These are phyloP conservation scores for Escovopsis sp. DNA, from an alignment of 2,329 filamentous ascomycete species.

Conservation along the genomic window DNA sequence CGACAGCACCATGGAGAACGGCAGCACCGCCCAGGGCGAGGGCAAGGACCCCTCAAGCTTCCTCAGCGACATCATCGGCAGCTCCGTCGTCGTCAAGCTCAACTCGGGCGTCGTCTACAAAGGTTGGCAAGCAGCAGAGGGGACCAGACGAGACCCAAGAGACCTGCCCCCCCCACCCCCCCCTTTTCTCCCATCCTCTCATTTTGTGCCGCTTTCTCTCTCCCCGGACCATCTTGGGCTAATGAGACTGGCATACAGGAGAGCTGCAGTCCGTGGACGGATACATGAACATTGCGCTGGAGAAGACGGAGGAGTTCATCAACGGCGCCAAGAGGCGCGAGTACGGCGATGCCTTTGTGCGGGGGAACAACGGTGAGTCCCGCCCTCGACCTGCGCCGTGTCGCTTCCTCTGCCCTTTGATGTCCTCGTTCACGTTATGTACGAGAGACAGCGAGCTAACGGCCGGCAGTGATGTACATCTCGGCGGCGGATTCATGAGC, in stretches of 20 bases:
- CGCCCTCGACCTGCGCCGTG: no score
- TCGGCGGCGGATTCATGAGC: conserved; percentile 45
- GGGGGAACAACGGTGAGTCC: conserved; percentile 77
- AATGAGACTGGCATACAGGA: conserved; percentile 35
- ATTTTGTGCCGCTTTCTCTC: background rate
- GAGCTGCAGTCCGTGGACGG: conserved; percentile 94
- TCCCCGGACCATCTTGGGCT: background rate
- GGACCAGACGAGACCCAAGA: background rate
- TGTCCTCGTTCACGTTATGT: background rate
- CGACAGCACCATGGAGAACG: conserved; percentile 54
- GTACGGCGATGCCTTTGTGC: conserved; percentile 89
- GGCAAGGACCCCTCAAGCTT: conserved; percentile 90
- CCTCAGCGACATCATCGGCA: conserved; percentile 85
- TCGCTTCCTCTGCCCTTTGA: no score
- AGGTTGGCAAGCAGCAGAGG: conserved; percentile 37
- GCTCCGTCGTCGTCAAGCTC: conserved; percentile 87
- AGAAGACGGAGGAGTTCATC: conserved; percentile 87
- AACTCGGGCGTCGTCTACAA: conserved; percentile 99
- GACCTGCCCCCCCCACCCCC: background rate
- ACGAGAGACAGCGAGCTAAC: conserved; percentile 1
- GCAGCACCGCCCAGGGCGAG: conserved; percentile 42
- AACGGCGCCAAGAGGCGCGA: conserved; percentile 68
- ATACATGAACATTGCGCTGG: conserved; percentile 98
- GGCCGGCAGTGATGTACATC: conserved; percentile 50
- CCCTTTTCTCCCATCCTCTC: no score